Percentiles rank a stretch among this genome's conserved stretches.
These are phyloP conservation scores for Botrytis deweyae DNA, from an alignment of 2,329 filamentous ascomycete genomes.

Conservation along the genomic window DNA sequence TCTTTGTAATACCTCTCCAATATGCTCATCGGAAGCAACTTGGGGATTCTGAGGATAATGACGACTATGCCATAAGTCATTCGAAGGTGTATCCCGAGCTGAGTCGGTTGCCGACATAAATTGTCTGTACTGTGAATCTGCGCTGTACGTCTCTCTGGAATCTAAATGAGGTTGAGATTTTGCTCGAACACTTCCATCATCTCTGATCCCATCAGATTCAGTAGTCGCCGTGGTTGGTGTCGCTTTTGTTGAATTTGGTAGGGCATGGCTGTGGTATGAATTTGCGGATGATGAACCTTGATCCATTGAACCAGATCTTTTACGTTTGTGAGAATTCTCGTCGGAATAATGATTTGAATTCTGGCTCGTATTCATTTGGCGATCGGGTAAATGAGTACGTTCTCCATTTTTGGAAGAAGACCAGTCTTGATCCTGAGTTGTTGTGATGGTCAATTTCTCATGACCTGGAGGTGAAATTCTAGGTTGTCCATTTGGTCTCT, in stretches of 20 bases:
- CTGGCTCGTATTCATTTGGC: conserved; percentile 28
- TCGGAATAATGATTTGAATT: conserved; percentile 32
- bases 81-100: conserved; percentile 26
- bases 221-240: conserved; percentile 36
- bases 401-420: conserved; percentile 32
- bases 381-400: conserved; percentile 23
- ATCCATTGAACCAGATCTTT: conserved; percentile 66
- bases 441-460: conserved; percentile 39
- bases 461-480: conserved; percentile 37
- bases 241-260: conserved; percentile 40
- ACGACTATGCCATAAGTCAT: conserved; percentile 35
- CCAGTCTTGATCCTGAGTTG: conserved; percentile 39
- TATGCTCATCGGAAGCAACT: conserved; percentile 48
- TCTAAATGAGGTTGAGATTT: conserved; percentile 44
- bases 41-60: conserved; percentile 47
- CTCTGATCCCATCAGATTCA: conserved; percentile 41
- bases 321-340: conserved; percentile 60
- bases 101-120: conserved; percentile 32
- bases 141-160: conserved; percentile 32
- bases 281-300: conserved; percentile 39
- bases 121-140: conserved; percentile 33
- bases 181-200: conserved; percentile 41
- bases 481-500: conserved; percentile 37
- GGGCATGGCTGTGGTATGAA: conserved; percentile 42
- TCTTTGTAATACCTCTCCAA: conserved; percentile 52